phyloP scores from a whole-genome alignment of 495 filamentous ascomycete genomes.

The Xylaria bambusicola region DNA sequence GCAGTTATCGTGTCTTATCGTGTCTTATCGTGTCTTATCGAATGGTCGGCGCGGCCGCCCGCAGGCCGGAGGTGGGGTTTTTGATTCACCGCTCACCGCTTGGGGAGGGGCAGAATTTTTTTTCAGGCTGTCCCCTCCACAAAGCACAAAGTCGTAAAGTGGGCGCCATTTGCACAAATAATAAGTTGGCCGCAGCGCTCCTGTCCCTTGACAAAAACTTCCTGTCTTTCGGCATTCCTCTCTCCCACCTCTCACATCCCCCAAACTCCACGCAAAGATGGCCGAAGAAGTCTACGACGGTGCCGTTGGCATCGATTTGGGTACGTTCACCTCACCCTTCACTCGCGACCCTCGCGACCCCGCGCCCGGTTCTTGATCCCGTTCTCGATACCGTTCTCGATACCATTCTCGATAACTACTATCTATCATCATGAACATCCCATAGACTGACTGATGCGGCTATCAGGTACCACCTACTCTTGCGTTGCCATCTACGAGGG shows the following conservation, averaged over 20 bases:
- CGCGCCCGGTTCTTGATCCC: no score
- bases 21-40: slow-evolving; percentile 12
- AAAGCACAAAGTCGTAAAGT: slow-evolving; percentile 18
- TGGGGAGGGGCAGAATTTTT: slow-evolving; percentile 25
- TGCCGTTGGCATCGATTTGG: slow-evolving; percentile 99
- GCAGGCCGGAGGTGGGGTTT: slow-evolving; percentile 16
- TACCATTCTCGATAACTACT: no score
- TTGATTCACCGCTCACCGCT: slow-evolving; percentile 20
- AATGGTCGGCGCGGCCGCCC: slow-evolving; percentile 2
- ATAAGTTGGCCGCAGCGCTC: slow-evolving; percentile 14
- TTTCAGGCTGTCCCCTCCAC: slow-evolving; percentile 9
- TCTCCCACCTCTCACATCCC: slow-evolving; percentile 24
- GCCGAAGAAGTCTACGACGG: slow-evolving; percentile 97
- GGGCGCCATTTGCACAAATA: slow-evolving; percentile 24
- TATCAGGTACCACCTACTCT: slow-evolving; percentile 98
- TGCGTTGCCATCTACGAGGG: slow-evolving; percentile 99
- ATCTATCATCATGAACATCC: no score
- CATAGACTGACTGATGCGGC: no score
- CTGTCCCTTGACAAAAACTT: slow-evolving; percentile 21
- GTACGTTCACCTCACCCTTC: no score
- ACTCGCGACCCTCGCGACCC: no score
- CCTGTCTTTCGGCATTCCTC: slow-evolving; percentile 21
- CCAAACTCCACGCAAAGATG: slow-evolving; percentile 56
- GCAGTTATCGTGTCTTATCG: neutral
- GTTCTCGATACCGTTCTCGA: no score